Evolutionary conservation across 345 rosid species (phyloP).

Genomic region (Gossypioides kirkii): DNA sequence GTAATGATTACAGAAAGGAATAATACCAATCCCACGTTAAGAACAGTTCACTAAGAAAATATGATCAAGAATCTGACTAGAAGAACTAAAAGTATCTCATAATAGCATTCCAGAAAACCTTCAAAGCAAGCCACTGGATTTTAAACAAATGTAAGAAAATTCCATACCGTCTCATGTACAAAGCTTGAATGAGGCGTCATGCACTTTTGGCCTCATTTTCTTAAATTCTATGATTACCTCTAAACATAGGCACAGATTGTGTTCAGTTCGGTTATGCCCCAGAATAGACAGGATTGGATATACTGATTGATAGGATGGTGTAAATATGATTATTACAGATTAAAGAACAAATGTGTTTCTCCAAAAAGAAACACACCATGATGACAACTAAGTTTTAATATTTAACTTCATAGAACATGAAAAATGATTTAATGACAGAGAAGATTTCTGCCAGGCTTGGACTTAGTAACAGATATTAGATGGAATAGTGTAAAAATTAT

Average conservation of each 20-base stretch:
- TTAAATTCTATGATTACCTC: background rate
- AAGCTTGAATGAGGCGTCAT: background rate
- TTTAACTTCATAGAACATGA: background rate
- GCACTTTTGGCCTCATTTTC: background rate
- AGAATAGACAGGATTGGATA: background rate
- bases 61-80: background rate
- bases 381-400: background rate
- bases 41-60: conserved; percentile 3
- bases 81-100: background rate
- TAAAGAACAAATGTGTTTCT: background rate
- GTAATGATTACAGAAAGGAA: conserved; percentile 13
- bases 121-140: background rate
- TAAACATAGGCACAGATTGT: background rate
- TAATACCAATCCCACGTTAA: conserved; percentile 7
- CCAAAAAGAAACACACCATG: background rate
- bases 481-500: background rate
- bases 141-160: background rate
- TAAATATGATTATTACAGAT: background rate
- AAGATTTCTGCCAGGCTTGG: background rate
- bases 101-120: background rate
- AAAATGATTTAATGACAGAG: background rate
- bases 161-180: background rate
- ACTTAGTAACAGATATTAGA: background rate
- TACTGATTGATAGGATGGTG: background rate
- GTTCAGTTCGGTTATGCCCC: background rate